phyloP scores from a whole-genome alignment of 345 rosid genomes.

The Citrus unshiu region DNA sequence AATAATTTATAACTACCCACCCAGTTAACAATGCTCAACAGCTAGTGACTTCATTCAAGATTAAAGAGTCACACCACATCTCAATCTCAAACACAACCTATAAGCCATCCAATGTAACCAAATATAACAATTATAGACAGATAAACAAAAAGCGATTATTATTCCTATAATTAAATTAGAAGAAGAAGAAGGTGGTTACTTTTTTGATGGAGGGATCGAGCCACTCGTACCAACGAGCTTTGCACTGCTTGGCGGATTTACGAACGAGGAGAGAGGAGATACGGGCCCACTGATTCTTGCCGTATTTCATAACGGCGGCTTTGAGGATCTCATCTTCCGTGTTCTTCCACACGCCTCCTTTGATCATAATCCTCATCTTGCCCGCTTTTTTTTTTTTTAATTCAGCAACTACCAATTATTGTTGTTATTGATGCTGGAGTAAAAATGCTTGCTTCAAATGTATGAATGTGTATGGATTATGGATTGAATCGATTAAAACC shows the following conservation, averaged over 20 bases:
- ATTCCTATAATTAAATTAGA: not conserved
- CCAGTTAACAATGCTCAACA: too few species aligned
- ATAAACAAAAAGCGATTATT: not conserved
- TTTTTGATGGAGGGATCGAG: constrained; percentile 98
- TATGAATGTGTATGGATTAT: too few species aligned
- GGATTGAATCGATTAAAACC: too few species aligned
- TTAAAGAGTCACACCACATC: not conserved
- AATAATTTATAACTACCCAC: too few species aligned
- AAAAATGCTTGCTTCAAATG: too few species aligned
- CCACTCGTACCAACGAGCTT: constrained; percentile 99
- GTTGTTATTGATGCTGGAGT: too few species aligned
- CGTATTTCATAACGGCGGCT: constrained; percentile 99
- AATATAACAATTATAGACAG: not conserved
- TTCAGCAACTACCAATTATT: too few species aligned
- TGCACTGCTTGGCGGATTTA: constrained; percentile 98
- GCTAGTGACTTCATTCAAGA: too few species aligned
- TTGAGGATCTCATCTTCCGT: constrained; percentile 99
- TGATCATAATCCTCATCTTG: constrained; percentile 99
- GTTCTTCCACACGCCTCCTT: constrained; percentile 99
- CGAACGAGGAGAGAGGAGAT: constrained; percentile 97
- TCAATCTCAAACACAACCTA: not conserved
- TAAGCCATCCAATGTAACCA: not conserved
- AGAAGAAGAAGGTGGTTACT: constrained; percentile 25
- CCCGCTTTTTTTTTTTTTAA: not conserved
- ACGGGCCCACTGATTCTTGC: constrained; percentile 98